phyloP scores from a whole-genome alignment of 352 stramenopile genomes.

The Sclerospora graminicola region DNA sequence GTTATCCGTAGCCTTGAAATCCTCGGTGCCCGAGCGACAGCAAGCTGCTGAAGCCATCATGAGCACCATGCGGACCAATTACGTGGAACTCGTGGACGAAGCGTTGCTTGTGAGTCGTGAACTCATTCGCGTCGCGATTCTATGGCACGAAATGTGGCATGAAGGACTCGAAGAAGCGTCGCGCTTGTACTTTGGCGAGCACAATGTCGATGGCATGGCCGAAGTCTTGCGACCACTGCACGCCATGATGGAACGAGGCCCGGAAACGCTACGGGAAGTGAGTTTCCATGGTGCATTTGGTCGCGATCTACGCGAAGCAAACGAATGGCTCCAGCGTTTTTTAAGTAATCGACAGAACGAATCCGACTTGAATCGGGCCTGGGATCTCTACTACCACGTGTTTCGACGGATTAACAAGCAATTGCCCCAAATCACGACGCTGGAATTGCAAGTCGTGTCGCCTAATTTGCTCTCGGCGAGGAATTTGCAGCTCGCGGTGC shows the following conservation, averaged over 20 bases:
- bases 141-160: constrained; percentile 99
- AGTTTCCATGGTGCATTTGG: constrained; percentile 88
- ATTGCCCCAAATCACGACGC: constrained; percentile 88
- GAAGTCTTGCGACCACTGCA: constrained; percentile 91
- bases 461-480: constrained; percentile 87
- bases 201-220: constrained; percentile 95
- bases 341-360: constrained; percentile 47
- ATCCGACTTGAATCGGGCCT: constrained; percentile 91
- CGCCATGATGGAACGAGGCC: constrained; percentile 82
- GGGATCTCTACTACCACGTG: constrained; percentile 98
- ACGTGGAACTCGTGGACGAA: constrained; percentile 93
- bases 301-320: constrained; percentile 80
- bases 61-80: constrained; percentile 89
- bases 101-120: constrained; percentile 91
- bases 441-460: constrained; percentile 95
- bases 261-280: constrained; percentile 67
- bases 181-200: constrained; percentile 93
- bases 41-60: constrained; percentile 93
- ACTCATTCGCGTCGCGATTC: constrained; percentile 96
- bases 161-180: constrained; percentile 96
- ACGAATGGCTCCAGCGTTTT: constrained; percentile 67
- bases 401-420: constrained; percentile 89
- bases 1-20: constrained; percentile 94
- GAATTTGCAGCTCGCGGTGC: constrained; percentile 93
- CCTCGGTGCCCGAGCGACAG: constrained; percentile 79